Evolutionary conservation across 768 basidiomycete genomes (phyloP), one percentile per base, ranked within the genome.

Genomic region (Pleurotus cornucopiae): DNA sequence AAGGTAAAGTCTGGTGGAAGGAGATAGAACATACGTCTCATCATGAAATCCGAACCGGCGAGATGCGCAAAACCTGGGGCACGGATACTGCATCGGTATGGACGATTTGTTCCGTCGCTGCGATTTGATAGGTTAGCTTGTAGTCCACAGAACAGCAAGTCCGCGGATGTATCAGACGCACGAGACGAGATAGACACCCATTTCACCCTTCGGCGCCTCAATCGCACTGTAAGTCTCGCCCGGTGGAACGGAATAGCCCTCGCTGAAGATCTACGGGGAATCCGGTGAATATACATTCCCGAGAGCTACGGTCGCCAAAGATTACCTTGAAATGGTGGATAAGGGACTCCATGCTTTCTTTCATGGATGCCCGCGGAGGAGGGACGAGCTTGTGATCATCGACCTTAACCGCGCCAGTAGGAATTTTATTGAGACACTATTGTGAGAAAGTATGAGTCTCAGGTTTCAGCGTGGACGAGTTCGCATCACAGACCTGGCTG

Each of bases 161-260:
- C 13, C 39, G 30, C 14, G 30, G 34, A 38, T 11, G 25, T 38
- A 14, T 12, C 21, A 53, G 26, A 81, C 88, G 64, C 63, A 90
- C 84, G 94, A 97, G 60, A 99, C 94, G 51, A 99, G 86, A 76
- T 95, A 99, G 46, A 99, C 96, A 62, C 80, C 96, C 94, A 98
- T 98, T 75, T 98, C 96, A 60, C 95, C 95, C 74, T 99, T 98
- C 45, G 96, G 96, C 6, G 96, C 96, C 73, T 99, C 97, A 62
- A 98, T 98, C 2, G 96, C 96, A 49, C 83, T 85, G 77, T 99
- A 98, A 0, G 96, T 98, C 74, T 98, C 94, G 18, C 91, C 91
- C 14, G 92, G 90, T 14, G 97, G 97, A 23, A 98, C 96, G 21
- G 91, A 91, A 75, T 91, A 98, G 11, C 96, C 96, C 72, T 98